Evolutionary conservation across 169 alveolate genomes (phyloP).

Genomic region (Cryptosporidium ryanae): DNA sequence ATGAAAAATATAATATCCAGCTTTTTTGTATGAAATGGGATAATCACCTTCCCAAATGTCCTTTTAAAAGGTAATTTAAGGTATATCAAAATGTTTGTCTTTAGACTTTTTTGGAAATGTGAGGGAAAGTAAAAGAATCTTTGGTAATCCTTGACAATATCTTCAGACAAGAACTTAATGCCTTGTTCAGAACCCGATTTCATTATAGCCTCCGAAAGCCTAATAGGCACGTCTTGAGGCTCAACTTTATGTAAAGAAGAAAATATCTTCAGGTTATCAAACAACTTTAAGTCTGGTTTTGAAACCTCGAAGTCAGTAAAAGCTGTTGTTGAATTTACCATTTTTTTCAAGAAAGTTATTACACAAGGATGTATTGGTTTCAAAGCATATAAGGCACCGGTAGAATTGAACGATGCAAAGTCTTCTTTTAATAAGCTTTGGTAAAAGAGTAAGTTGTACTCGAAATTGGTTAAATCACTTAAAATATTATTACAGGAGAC

Average conservation of each 20-base stretch:
- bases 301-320: constrained; percentile 13
- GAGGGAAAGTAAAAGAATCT: constrained; percentile 26
- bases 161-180: constrained; percentile 1
- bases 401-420: background rate
- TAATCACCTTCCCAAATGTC: background rate
- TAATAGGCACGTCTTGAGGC: constrained; percentile 25
- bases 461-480: background rate
- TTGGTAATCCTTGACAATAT: constrained; percentile 33
- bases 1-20: constrained; percentile 27
- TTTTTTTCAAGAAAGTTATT: background rate
- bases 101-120: background rate
- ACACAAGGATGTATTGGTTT: constrained; percentile 19
- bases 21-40: constrained; percentile 12
- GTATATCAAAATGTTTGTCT: constrained; percentile 5
- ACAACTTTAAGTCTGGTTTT: constrained; percentile 22
- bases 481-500: background rate
- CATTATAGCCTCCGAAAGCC: constrained; percentile 32
- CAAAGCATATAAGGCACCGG: constrained; percentile 11
- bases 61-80: constrained; percentile 3
- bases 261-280: background rate
- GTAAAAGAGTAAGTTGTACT: constrained; percentile 12
- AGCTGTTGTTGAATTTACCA: constrained; percentile 14
- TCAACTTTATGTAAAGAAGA: background rate
- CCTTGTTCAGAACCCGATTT: constrained; percentile 2
- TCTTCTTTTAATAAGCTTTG: background rate